phyloP scores from a whole-genome alignment of 1,284 basidiomycete species.

The Moniliophthora roreri region DNA sequence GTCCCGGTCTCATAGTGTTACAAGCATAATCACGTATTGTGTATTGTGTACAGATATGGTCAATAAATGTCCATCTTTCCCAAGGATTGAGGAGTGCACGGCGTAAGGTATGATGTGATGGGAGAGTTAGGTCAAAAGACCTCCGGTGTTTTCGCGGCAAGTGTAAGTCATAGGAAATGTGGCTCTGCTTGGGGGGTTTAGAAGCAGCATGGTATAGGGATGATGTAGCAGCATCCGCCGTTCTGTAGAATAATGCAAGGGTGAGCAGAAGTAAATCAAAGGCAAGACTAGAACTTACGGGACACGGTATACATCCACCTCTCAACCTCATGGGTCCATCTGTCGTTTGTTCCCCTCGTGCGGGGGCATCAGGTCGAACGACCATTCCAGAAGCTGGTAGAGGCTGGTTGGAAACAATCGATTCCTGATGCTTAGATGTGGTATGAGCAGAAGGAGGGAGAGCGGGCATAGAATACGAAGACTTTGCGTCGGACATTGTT shows the following conservation, averaged over 20 bases:
- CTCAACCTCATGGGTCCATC: conserved; percentile 19
- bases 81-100: too few relatives aligned
- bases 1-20: too few relatives aligned
- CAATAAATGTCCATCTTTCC: too few relatives aligned
- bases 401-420: conserved; percentile 1
- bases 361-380: background rate
- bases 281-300: conserved; percentile 15
- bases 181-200: background rate
- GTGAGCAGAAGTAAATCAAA: background rate
- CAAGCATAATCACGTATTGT: too few relatives aligned
- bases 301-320: conserved; percentile 27
- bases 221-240: conserved; percentile 21
- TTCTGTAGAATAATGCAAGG: conserved; percentile 8
- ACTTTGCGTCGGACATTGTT: background rate
- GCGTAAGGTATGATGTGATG: too few relatives aligned
- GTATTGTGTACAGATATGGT: too few relatives aligned
- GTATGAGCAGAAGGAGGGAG: background rate
- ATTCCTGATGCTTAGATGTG: background rate
- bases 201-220: conserved; percentile 23
- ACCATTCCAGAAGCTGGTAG: conserved; percentile 1
- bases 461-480: background rate
- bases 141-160: too few relatives aligned
- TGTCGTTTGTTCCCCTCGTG: background rate
- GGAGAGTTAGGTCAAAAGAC: too few relatives aligned
- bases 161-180: background rate